Evolutionary conservation across 805 yeast genomes (phyloP), one percentile per base, ranked within the genome.

Genomic region (Diddensiella caesifluorescens): DNA sequence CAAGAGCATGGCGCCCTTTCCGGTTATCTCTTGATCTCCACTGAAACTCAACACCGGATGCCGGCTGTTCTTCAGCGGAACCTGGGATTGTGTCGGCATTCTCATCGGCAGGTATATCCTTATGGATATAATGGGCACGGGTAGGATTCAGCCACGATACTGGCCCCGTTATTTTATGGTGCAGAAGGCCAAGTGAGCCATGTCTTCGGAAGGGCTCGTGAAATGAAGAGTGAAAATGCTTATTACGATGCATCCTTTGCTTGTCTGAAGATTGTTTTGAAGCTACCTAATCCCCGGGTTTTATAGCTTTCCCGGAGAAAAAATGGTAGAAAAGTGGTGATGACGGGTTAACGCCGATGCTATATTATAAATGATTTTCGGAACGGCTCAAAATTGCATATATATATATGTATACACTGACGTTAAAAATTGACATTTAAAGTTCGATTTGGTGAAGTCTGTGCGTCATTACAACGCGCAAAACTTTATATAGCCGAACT

Each of bases 11-110:
- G 13, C 48, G 20, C 13, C 48, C 48, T 32, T 45, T 45, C 16
- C 48, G 25, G 23, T 42, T 45, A 27, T 45, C 36, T 9, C 48
- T 29, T n/a, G 48, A 37, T 9, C 38, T 43, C 48, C 48, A 45
- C 18, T 28, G 25, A 16, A 12, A 21, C 40, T 42, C 37, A 23
- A 39, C 37, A 9, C 15, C 16, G 7, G 32, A 29, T 9, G 32
- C 32, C 16, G 32, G 16, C 16, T 29, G 32, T 13, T 29, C 32
- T n/a, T 29, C 32, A 7, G 9, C 32, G 15, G 32, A 29, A 6
- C 12, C 16, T 6, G 15, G 7, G 10, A 9, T 25, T 9, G 9
- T 12, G 9, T 25, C 27, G 12, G 12, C 32, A 7, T 7, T 7
- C 15, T 7, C 15, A 12, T 16, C 31, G 5, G 18, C 25, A 16